Percentiles rank a stretch among this genome's conserved stretches.
Evolutionary conservation across 257 asterid genomes (phyloP).

Genomic region (Lycium barbarum): DNA sequence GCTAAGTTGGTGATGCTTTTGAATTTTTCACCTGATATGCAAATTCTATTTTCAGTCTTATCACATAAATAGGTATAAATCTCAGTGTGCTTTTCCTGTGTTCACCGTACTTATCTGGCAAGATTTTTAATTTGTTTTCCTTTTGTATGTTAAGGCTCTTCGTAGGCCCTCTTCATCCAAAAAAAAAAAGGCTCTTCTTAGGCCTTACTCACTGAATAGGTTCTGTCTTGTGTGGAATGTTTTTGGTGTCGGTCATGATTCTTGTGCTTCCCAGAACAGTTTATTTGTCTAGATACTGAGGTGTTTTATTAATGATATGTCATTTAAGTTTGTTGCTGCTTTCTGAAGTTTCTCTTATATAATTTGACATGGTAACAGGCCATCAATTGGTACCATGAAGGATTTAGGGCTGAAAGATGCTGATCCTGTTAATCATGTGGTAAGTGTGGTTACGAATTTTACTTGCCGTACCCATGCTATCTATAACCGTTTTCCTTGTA

Average conservation of each 20-base stretch:
- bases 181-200: no score
- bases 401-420: constrained; percentile 28
- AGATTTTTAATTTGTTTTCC: neutral
- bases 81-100: neutral
- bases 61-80: neutral
- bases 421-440: constrained; percentile 42
- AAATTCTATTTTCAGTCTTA: neutral
- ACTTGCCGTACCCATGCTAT: neutral
- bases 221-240: neutral
- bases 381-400: constrained; percentile 27
- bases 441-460: constrained; percentile 45
- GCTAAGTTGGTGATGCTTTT: neutral
- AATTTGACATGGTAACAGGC: constrained; percentile 31
- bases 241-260: neutral
- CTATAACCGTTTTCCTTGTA: neutral
- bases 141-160: neutral
- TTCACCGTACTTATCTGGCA: neutral
- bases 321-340: neutral
- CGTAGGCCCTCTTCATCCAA: neutral
- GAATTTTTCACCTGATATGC: neutral
- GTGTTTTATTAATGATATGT: neutral
- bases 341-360: constrained; percentile 25
- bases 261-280: neutral
- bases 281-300: neutral
- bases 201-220: neutral